Base-by-base conservation (phyloP, 257 asterid genomes). In the Nicotiana noctiflora region DNA sequence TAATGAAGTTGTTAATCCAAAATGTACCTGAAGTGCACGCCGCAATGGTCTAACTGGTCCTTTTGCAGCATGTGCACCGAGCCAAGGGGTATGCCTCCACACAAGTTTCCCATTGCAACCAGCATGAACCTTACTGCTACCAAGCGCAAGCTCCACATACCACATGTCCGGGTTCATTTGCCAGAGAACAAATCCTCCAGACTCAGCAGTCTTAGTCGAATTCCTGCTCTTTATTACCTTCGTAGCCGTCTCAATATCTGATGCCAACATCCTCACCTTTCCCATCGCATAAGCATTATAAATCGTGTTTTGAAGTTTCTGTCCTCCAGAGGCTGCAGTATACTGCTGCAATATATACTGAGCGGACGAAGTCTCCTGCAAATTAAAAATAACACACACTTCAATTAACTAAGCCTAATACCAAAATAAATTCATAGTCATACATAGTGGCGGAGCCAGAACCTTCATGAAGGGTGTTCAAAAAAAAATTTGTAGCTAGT, bases 71-170 rank as follows among this genome's bases (percentile, higher is more conserved):
- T 93, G 97, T 3, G 97, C 92, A n/a, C 97, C 96, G 2, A 91
- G 93, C 97, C 97, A 91, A 23, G 97, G 97, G 0, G 97, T 93
- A 63, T 93, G 97, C 82, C 97, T 84, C 97, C 97, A 93, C 7
- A 93, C 97, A n/a, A 93, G 92, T 80, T 83, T 87, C 70, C 97
- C 97, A 1, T 93, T 91, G 83, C 97, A 93, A 74, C 95, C 97
- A 25, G 97, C 97, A 65, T 88, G 97, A 76, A 93, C 93, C 82
- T 93, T 91, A 87, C 93, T 91, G 67, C 92, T 90, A 31, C 96
- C 96, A 12, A 93, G 87, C 0, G 95, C 95, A 10, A 91, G 95
- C 86, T 93, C 97, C 11, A 93, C 94, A 63, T 93, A 93, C 97
- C 97, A 93, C 91, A 87, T 89, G 81, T 91, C 93, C 0, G 96